Percentiles rank a stretch among this genome's conserved stretches.
These are phyloP conservation scores for Irpex lacteus DNA, from an alignment of 1,284 basidiomycete species.

Conservation along the genomic window DNA sequence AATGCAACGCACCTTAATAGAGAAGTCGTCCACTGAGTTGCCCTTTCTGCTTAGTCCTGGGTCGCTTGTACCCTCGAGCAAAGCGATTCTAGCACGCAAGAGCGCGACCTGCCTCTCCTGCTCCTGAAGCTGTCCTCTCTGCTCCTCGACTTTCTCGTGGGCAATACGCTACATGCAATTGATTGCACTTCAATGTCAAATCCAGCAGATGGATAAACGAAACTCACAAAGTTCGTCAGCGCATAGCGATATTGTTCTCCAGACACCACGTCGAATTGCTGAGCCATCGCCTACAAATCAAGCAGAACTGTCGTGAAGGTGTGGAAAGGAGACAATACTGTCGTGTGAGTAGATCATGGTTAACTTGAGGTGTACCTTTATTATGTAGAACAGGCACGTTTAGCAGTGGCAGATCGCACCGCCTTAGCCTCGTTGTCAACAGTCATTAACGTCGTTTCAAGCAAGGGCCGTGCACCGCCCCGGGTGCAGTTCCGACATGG, in stretches of 20 bases:
- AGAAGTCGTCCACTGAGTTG: constrained; percentile 77
- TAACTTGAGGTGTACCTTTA: neutral
- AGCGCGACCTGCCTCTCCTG: constrained; percentile 78
- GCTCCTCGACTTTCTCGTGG: constrained; percentile 82
- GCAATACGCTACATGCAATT: constrained; percentile 62
- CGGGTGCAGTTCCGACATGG: neutral
- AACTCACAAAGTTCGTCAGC: constrained; percentile 72
- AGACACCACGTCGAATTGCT: constrained; percentile 50
- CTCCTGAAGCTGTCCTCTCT: constrained; percentile 72
- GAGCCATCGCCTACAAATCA: constrained; percentile 7
- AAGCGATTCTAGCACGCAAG: constrained; percentile 63
- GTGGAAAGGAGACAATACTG: neutral
- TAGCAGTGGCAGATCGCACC: constrained; percentile 2
- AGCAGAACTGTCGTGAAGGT: neutral
- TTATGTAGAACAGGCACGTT: neutral
- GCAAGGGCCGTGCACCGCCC: neutral
- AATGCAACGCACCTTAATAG: constrained; percentile 60
- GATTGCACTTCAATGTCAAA: neutral
- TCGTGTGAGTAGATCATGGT: neutral
- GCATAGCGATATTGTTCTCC: constrained; percentile 78
- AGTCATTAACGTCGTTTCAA: neutral
- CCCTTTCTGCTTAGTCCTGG: constrained; percentile 44
- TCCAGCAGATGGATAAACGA: neutral
- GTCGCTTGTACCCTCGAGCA: constrained; percentile 61
- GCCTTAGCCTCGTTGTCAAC: constrained; percentile 11